Evolutionary conservation across 1,284 basidiomycete genomes (phyloP), one percentile per base, ranked within the genome.

Genomic region (Ustilago lituana): DNA sequence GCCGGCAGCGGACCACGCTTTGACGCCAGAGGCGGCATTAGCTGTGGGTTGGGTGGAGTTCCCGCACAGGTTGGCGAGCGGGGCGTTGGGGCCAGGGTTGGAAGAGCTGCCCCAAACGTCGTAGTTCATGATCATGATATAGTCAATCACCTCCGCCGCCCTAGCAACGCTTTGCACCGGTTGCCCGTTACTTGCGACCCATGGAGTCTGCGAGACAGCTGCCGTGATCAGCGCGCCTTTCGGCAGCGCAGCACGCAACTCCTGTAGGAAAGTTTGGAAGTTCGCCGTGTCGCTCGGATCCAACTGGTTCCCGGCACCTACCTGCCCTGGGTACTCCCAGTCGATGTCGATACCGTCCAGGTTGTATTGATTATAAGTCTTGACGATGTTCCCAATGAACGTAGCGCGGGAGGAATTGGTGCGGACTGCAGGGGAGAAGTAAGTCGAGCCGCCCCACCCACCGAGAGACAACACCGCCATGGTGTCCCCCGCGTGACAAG

Each of bases 301-400:
- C 11, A 50, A 32, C 19, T 86, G 86, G 26, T 66, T 60, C 1
- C 70, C 55, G 10, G 50, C 32, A 3, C 44, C 54, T 8, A 46
- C 26, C 20, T 56, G 45, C 19, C 41, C 32, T n/a, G 60, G 58
- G 26, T 63, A 86, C 82, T 87, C 87, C 64, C 86, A 88, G 73
- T 88, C 87, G 17, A 88, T 83, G 53, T 88, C 87, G 33, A 88
- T 79, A 19, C 87, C 88, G 60, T 88, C 85, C 14, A 88, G 76
- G 14, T 82, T 77, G 66, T 85, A 86, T 44, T 85, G 46, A 52
- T 83, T 84, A 50, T 87, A 82, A 4, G 79, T 76, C 22, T 84
- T 84, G 2, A 78, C 76, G 27, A 77, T 61, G 50, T 60, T 69
- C 6, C 11, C 11, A 49, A 75, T 56, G 31, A 77, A 77, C 5